Evolutionary conservation across 2,329 filamentous ascomycete genomes (phyloP).

Genomic region (Myriosclerotinia scirpicola): DNA sequence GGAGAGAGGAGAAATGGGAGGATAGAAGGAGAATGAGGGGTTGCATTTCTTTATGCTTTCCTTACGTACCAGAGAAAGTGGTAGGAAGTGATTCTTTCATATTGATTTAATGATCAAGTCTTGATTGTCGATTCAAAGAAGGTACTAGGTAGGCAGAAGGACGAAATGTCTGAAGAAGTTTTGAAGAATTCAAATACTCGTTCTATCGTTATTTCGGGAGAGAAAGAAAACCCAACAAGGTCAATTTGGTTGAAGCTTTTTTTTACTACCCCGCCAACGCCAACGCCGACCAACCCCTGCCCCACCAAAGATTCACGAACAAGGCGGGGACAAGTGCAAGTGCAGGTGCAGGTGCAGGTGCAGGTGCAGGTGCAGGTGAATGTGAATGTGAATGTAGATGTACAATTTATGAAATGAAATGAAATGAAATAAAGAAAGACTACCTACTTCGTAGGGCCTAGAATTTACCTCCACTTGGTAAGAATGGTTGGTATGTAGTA

Average conservation of each 20-base stretch:
- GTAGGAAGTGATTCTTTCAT: slow-evolving; percentile 23
- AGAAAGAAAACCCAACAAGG: too few species aligned
- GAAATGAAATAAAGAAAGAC: too few species aligned
- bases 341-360: too few species aligned
- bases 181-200: not conserved
- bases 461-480: not conserved
- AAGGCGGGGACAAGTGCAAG: not conserved
- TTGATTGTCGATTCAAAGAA: not conserved
- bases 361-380: too few species aligned
- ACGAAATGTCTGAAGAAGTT: not conserved
- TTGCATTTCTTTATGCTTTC: not conserved
- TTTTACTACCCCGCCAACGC: slow-evolving; percentile 11
- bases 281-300: not conserved
- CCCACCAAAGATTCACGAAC: slow-evolving; percentile 3
- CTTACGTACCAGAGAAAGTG: slow-evolving; percentile 19
- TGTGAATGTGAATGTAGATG: too few species aligned
- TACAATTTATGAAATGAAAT: not conserved
- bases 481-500: not conserved
- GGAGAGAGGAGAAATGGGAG: not conserved
- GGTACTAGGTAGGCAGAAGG: not conserved
- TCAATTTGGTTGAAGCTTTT: not conserved
- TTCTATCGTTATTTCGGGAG: not conserved
- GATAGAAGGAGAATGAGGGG: not conserved
- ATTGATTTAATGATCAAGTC: not conserved
- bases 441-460: too few species aligned